These are phyloP conservation scores for Taphrina flavorubra DNA, from an alignment of 1,139 yeast species.

Conservation along the genomic window DNA sequence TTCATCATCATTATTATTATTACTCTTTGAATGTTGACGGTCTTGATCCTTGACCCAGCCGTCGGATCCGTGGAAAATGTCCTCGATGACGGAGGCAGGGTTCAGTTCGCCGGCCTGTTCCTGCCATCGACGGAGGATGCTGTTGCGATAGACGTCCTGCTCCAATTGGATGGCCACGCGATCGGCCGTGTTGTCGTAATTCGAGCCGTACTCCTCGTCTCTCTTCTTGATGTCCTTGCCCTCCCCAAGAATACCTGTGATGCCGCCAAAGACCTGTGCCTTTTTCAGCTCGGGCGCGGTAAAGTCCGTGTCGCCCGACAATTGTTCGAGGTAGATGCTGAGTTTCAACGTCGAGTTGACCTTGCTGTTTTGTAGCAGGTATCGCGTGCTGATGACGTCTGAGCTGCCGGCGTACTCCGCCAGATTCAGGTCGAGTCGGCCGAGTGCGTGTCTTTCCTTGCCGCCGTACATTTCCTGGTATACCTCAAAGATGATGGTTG, in stretches of 20 bases:
- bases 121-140: constrained; percentile 79
- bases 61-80: constrained; percentile 73
- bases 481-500: constrained; percentile 52
- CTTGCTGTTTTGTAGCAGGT: constrained; percentile 75
- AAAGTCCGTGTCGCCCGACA: constrained; percentile 56
- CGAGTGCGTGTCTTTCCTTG: constrained; percentile 59
- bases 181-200: constrained; percentile 22
- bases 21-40: not conserved
- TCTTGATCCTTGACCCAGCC: constrained; percentile 58
- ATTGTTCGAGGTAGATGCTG: constrained; percentile 57
- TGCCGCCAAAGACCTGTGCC: constrained; percentile 51
- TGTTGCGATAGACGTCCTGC: constrained; percentile 60
- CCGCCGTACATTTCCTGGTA: constrained; percentile 49
- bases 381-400: constrained; percentile 59
- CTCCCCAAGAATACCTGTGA: constrained; percentile 51
- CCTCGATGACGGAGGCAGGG: constrained; percentile 75
- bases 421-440: constrained; percentile 69
- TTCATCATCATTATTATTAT: not conserved
- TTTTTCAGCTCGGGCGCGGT: constrained; percentile 32
- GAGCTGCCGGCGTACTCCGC: constrained; percentile 70
- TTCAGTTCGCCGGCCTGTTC: constrained; percentile 73
- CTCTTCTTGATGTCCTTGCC: constrained; percentile 42
- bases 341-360: constrained; percentile 75
- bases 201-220: constrained; percentile 22
- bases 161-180: constrained; percentile 22